These are phyloP conservation scores for Vanrija sp. DNA, from an alignment of 1,284 basidiomycete species.

Conservation along the genomic window DNA sequence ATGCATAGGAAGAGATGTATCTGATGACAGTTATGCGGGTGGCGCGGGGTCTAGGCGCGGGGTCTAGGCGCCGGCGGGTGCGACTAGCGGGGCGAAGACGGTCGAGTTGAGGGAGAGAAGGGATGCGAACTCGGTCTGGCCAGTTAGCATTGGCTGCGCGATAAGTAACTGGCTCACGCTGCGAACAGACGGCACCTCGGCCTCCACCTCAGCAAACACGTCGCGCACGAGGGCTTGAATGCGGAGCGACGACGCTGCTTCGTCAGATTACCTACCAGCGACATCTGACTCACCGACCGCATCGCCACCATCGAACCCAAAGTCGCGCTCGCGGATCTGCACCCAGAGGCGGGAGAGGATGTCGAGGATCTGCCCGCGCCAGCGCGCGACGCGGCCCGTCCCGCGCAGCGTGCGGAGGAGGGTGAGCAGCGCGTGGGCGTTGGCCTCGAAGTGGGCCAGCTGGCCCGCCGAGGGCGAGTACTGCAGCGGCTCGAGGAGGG, in stretches of 20 bases:
- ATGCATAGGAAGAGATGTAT: no score
- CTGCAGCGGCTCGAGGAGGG: conserved; percentile 40
- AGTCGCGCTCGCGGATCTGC: conserved; percentile 25
- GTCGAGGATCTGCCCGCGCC: conserved; percentile 47
- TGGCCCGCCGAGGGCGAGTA: conserved; percentile 32
- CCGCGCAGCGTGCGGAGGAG: conserved; percentile 22
- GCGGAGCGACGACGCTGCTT: background rate
- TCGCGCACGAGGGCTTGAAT: conserved; percentile 3
- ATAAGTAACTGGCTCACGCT: conserved; percentile 2
- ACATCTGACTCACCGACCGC: background rate
- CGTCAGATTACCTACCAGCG: background rate
- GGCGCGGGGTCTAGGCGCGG: no score
- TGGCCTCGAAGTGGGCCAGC: conserved; percentile 32
- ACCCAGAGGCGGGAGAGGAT: conserved; percentile 33
- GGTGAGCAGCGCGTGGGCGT: conserved; percentile 34
- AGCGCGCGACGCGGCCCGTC: conserved; percentile 33
- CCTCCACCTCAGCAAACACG: conserved; percentile 11
- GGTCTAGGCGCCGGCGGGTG: background rate
- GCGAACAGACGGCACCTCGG: conserved; percentile 12
- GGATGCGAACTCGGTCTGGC: conserved; percentile 7
- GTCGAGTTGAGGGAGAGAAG: conserved; percentile 11
- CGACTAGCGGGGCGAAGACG: conserved; percentile 15
- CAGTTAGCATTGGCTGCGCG: background rate
- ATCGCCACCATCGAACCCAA: background rate
- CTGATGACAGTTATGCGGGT: no score